Conservation (phyloP, 768 basidiomycete species). For the Tulasnella sp. region DNA sequence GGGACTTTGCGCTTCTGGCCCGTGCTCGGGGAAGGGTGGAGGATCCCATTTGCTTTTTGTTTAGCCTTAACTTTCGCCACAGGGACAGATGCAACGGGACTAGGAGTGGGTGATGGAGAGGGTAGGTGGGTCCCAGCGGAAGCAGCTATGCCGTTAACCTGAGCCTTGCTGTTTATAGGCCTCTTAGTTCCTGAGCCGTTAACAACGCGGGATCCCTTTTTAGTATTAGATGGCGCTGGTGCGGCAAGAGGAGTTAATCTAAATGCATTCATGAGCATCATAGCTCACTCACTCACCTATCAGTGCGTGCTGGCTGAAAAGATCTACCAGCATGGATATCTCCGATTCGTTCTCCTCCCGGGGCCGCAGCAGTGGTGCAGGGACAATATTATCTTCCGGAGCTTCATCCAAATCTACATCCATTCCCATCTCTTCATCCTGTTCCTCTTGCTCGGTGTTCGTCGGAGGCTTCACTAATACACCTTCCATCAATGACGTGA, state of each 20-base stretch:
- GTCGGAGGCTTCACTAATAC: slow-evolving; percentile 38
- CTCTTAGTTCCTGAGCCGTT: background rate
- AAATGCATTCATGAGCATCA: background rate
- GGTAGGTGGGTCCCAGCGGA: background rate
- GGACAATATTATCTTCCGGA: slow-evolving; percentile 44
- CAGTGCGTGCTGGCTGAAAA: slow-evolving; percentile 58
- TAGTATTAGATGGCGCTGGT: background rate
- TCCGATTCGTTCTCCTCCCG: slow-evolving; percentile 51
- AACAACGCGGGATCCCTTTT: background rate
- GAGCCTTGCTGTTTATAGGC: background rate
- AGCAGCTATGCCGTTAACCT: background rate
- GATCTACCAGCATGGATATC: slow-evolving; percentile 54
- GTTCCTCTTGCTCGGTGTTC: background rate
- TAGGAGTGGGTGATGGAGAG: background rate
- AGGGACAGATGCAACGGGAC: background rate
- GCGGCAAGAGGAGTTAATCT: background rate
- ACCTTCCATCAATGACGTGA: slow-evolving; percentile 56
- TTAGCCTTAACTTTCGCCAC: background rate
- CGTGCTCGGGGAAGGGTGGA: background rate
- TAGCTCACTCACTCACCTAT: slow-evolving; percentile 7
- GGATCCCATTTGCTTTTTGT: background rate
- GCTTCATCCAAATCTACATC: slow-evolving; percentile 20
- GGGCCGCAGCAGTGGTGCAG: slow-evolving; percentile 31
- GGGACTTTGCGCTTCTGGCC: background rate
- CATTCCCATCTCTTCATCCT: slow-evolving; percentile 15